Evolutionary conservation across 768 basidiomycete species (phyloP).

Genomic region (Suillus sp.): DNA sequence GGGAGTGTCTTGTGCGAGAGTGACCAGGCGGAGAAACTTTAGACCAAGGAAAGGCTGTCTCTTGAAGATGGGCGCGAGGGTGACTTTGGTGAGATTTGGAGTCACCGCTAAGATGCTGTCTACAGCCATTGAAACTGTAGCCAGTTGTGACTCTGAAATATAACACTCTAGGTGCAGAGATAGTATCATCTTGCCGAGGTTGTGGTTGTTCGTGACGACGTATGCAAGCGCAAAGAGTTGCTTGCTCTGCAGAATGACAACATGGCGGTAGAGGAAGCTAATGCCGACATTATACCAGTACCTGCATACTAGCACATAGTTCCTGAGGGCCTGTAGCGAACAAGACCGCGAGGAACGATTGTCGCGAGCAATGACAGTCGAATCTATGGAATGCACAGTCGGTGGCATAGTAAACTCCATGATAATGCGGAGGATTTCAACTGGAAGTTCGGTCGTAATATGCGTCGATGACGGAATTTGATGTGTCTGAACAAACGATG

Average conservation of each 20-base stretch:
- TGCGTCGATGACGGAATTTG: not conserved
- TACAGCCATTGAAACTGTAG: not conserved
- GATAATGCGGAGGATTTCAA: not conserved
- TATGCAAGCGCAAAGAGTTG: not conserved
- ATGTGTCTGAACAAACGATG: not conserved
- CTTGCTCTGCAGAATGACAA: not conserved
- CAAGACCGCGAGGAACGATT: not conserved
- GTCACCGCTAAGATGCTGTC: not conserved
- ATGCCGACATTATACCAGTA: not conserved
- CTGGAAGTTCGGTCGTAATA: not conserved
- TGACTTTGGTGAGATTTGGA: not conserved
- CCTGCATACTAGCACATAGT: not conserved
- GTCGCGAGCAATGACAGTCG: not conserved
- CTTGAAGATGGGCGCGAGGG: not conserved
- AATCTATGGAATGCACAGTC: not conserved
- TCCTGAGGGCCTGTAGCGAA: not conserved
- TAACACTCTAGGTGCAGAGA: slow-evolving; percentile 1
- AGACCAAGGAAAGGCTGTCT: not conserved
- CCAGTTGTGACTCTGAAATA: not conserved
- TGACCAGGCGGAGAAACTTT: not conserved
- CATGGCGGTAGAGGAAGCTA: not conserved
- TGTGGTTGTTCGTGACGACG: not conserved
- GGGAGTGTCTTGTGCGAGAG: not conserved
- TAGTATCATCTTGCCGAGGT: not conserved
- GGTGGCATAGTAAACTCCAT: not conserved